These are phyloP conservation scores for Orobanche coerulescens DNA, from an alignment of 257 asterid genomes.

Conservation along the genomic window DNA sequence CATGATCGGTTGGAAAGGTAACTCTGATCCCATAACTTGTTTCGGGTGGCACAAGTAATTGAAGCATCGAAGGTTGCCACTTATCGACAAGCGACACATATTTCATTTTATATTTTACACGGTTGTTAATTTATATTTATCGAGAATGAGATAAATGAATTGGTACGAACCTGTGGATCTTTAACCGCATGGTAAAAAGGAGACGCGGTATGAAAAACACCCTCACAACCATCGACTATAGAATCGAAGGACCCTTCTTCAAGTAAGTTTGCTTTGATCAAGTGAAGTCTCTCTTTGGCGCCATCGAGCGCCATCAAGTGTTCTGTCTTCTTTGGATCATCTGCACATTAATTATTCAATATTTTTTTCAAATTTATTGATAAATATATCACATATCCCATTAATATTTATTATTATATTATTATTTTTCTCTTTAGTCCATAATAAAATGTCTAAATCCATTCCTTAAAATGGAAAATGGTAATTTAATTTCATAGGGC, in stretches of 20 bases:
- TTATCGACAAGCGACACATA: no score
- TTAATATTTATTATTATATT: background rate
- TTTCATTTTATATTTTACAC: no score
- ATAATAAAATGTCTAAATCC: no score
- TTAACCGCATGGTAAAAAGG: background rate
- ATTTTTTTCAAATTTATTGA: background rate
- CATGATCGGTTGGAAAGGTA: no score
- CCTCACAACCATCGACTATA: background rate
- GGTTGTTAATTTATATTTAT: no score
- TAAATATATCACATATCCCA: background rate
- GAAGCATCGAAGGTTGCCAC: no score
- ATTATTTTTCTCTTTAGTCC: no score
- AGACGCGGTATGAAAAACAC: slow-evolving; percentile 12
- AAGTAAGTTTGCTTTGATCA: background rate
- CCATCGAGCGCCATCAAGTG: slow-evolving; percentile 3
- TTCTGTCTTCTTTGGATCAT: slow-evolving; percentile 1
- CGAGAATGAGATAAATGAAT: background rate
- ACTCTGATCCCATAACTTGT: no score
- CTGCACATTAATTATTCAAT: background rate
- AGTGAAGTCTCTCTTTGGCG: slow-evolving; percentile 15
- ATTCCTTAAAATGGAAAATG: no score
- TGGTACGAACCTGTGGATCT: slow-evolving; percentile 1
- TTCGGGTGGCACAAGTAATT: no score
- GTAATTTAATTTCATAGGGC: no score
- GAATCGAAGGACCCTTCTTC: slow-evolving; percentile 13